Evolutionary conservation across 2,329 filamentous ascomycete species (phyloP).

Genomic region (Aspergillus sp.): DNA sequence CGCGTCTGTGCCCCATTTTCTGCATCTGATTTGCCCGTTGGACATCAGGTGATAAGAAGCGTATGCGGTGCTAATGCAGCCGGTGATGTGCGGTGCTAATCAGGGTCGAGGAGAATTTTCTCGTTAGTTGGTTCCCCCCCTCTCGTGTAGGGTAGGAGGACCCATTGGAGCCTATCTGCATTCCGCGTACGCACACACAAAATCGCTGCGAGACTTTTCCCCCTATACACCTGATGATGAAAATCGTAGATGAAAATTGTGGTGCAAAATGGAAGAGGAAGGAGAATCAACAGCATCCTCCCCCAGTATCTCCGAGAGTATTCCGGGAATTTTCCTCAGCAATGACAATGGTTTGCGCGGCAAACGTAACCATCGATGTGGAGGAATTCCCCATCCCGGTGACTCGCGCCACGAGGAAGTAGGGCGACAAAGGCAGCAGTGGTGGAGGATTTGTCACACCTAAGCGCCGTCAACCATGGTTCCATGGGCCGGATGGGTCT

Average conservation of each 20-base stretch:
- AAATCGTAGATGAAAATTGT: neutral
- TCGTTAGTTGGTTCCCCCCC: neutral
- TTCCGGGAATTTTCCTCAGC: too few relatives aligned
- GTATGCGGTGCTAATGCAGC: slow-evolving; percentile 24
- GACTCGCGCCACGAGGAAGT: neutral
- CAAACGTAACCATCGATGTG: neutral
- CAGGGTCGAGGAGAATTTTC: slow-evolving; percentile 4
- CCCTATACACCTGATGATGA: neutral
- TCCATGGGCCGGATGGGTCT: neutral
- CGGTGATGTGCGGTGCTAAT: slow-evolving; percentile 15
- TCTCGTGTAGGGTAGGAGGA: slow-evolving; percentile 5
- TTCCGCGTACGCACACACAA: neutral
- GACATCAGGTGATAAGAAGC: slow-evolving; percentile 20
- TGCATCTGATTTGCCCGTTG: slow-evolving; percentile 17
- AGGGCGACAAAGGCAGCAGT: neutral
- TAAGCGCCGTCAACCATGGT: slow-evolving; percentile 2
- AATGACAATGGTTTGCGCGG: neutral
- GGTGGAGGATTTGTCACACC: slow-evolving; percentile 2
- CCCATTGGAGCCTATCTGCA: slow-evolving; percentile 6
- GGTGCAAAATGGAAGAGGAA: neutral
- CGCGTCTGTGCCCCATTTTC: slow-evolving; percentile 13
- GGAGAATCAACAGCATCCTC: neutral
- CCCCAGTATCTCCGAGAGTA: neutral
- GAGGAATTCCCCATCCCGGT: neutral
- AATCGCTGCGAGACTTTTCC: too few relatives aligned